Base-by-base conservation (phyloP, 306 rosid species). In the Corylus heterophylla region DNA sequence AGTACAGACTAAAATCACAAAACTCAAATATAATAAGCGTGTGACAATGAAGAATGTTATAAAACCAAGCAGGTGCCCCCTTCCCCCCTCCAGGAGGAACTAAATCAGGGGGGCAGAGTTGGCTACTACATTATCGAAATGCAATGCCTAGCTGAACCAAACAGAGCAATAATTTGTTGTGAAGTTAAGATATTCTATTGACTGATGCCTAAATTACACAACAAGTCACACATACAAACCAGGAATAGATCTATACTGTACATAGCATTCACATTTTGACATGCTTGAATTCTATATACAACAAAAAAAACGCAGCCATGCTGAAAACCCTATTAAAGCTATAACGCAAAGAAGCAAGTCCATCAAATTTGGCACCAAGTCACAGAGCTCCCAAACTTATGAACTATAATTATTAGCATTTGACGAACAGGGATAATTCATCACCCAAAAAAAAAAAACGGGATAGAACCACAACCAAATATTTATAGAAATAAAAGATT, bases 201-300 rank as follows among this genome's bases (percentile, higher is more conserved):
- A 6, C 7, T 64, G 27, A 39, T 39, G 31, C 50, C 27, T 51
- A 68, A 22, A 67, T 39, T 6, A 42, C 51, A 18, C 72, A 8
- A 37, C 3, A 31, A 3, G 51, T 66, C 27, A 8, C 22, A 17
- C 49, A 66, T 37, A 66, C 45, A 37, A 16, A 66, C 3, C 39
- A 2, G 49, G 14, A 39, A 37, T 39, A 67, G 22, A 67, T 58
- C 35, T n/a, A 22, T 22, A 3, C 9, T 10, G 7, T 9, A 22
- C 12, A 58, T 12, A 20, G 64, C 25, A 58, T 58, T 58, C 64
- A 9, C 54, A 22, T 63, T 64, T 71, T 51, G 62, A 31, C 66
- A 63, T 56, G 47, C 37, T 63, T 50, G 56, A 51, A 69, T 73
- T 58, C 71, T 18, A 58, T 31, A 78, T 27, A 14, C 48, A 47